phyloP scores from a whole-genome alignment of 2,329 filamentous ascomycete genomes.

The Apiospora rasikravindrae region DNA sequence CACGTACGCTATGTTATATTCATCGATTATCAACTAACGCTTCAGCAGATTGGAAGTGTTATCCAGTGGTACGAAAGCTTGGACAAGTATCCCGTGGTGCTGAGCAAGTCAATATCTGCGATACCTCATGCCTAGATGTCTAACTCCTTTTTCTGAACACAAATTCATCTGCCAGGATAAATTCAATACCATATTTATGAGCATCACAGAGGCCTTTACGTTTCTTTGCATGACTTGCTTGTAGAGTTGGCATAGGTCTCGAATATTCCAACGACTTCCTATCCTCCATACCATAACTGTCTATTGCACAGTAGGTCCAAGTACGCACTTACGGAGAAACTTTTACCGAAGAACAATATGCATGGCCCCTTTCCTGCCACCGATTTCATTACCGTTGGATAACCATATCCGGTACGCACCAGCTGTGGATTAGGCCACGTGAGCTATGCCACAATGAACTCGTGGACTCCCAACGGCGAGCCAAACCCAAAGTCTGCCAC shows the following conservation, averaged over 20 bases:
- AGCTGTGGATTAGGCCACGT: background rate
- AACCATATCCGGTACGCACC: background rate
- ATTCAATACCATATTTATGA: too few relatives aligned
- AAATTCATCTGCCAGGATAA: too few relatives aligned
- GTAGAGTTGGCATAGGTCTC: too few relatives aligned
- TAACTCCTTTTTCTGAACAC: background rate
- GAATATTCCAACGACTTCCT: too few relatives aligned
- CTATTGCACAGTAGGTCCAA: too few relatives aligned
- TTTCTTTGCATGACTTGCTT: too few relatives aligned
- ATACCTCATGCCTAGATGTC: background rate
- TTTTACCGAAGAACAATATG: background rate
- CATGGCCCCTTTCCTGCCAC: background rate
- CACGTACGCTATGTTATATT: conserved; percentile 29
- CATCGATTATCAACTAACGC: conserved; percentile 38
- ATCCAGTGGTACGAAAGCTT: conserved; percentile 56
- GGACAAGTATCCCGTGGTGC: conserved; percentile 49
- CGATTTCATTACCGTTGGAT: background rate
- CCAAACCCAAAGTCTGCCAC: background rate
- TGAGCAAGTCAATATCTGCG: background rate
- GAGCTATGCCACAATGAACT: background rate
- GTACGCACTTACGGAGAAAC: too few relatives aligned
- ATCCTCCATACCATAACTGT: too few relatives aligned
- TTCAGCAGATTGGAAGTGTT: conserved; percentile 46
- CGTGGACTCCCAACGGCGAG: background rate
- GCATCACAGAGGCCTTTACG: too few relatives aligned